Percentiles rank a stretch among this genome's conserved stretches.
phyloP scores from a whole-genome alignment of 176 grass and related monocot genomes.

The Zoysia pacifica region DNA sequence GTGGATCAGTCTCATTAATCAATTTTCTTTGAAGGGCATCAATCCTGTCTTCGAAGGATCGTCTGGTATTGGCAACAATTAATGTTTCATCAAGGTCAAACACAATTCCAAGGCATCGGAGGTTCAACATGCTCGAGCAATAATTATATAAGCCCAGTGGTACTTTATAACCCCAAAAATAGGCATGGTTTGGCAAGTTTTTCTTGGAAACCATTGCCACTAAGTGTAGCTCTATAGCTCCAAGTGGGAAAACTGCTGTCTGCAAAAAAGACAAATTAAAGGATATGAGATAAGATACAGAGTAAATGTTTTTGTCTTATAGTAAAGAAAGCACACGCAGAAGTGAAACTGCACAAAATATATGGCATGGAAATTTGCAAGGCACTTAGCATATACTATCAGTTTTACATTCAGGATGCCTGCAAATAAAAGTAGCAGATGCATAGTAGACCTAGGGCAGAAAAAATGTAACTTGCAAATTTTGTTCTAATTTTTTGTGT shows the following conservation, averaged over 20 bases:
- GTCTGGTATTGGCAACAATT: slow-evolving; percentile 82
- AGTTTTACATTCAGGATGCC: background rate
- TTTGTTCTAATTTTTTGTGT: background rate
- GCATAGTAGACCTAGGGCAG: background rate
- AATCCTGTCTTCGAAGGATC: slow-evolving; percentile 92
- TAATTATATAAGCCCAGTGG: slow-evolving; percentile 71
- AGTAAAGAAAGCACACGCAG: background rate
- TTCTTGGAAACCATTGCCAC: slow-evolving; percentile 85
- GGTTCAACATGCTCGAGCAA: slow-evolving; percentile 88
- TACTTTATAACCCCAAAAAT: slow-evolving; percentile 93
- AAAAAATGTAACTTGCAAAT: background rate
- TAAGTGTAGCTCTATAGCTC: slow-evolving; percentile 90
- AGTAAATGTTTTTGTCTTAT: background rate
- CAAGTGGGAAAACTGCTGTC: slow-evolving; percentile 83
- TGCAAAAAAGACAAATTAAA: slow-evolving; percentile 52
- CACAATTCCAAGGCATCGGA: slow-evolving; percentile 86
- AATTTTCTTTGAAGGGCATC: slow-evolving; percentile 89
- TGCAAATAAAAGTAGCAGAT: background rate
- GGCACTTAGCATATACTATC: background rate
- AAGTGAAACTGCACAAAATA: slow-evolving; percentile 2
- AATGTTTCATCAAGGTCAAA: slow-evolving; percentile 99
- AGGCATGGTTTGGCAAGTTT: slow-evolving; percentile 56
- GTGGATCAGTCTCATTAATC: slow-evolving; percentile 83
- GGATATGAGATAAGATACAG: slow-evolving; percentile 1
- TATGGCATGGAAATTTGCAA: background rate